phyloP scores from a whole-genome alignment of 2,329 filamentous ascomycete genomes.

The Pseudophaeomoniella oleicola region DNA sequence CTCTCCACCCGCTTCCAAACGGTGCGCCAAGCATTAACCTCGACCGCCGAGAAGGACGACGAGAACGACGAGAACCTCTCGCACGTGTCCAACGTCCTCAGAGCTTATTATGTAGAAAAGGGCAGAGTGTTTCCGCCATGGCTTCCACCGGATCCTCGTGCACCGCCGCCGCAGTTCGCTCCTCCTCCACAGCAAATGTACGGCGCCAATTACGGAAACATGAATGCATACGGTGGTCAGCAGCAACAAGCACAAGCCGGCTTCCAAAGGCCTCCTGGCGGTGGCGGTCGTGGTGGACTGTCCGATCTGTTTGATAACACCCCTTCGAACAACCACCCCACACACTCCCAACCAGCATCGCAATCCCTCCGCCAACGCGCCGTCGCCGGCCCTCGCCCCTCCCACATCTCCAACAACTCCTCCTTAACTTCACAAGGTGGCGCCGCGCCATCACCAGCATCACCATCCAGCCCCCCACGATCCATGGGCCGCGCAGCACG shows the following conservation, averaged over 20 bases:
- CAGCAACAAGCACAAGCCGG: no score
- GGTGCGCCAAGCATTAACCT: conserved; percentile 53
- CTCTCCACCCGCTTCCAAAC: conserved; percentile 49
- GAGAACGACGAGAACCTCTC: conserved; percentile 61
- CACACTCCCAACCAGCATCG: conserved; percentile 19
- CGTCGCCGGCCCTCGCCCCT: conserved; percentile 5
- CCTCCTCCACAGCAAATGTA: conserved; percentile 32
- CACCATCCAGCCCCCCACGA: conserved; percentile 39
- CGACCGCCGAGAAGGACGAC: conserved; percentile 55
- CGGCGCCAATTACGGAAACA: conserved; percentile 35
- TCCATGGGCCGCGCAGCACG: conserved; percentile 51
- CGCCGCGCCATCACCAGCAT: conserved; percentile 6
- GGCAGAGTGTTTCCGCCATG: conserved; percentile 66
- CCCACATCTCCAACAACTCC: not conserved
- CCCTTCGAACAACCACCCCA: conserved; percentile 13
- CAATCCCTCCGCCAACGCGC: conserved; percentile 9
- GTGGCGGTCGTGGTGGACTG: conserved; percentile 31
- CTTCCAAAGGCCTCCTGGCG: conserved; percentile 16
- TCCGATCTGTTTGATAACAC: conserved; percentile 44
- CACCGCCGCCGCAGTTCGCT: conserved; percentile 35
- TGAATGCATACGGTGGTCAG: conserved; percentile 14
- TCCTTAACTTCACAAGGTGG: conserved; percentile 3
- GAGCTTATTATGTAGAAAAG: conserved; percentile 85
- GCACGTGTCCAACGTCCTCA: conserved; percentile 83
- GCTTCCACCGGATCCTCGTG: conserved; percentile 83